These are phyloP conservation scores for Pichia manshurica DNA, from an alignment of 805 yeast species.

Conservation along the genomic window DNA sequence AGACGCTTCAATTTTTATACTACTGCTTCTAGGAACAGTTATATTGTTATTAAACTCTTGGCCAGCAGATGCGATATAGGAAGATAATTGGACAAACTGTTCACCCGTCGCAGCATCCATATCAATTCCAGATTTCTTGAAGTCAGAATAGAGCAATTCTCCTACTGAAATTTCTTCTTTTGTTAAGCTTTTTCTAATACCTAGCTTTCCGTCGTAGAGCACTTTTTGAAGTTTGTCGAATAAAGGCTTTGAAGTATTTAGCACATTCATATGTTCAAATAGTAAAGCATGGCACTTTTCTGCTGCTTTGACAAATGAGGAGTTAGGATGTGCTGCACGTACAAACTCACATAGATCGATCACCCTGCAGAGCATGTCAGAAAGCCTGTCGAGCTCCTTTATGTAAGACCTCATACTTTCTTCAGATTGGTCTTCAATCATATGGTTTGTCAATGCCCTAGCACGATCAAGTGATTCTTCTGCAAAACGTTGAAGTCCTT, in stretches of 20 bases:
- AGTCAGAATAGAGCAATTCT: constrained; percentile 70
- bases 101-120: constrained; percentile 60
- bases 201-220: constrained; percentile 33
- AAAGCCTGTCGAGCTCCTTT: constrained; percentile 68
- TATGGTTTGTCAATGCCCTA: constrained; percentile 49
- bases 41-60: constrained; percentile 63
- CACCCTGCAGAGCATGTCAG: constrained; percentile 86
- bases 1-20: constrained; percentile 25
- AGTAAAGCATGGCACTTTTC: constrained; percentile 81
- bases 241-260: constrained; percentile 77
- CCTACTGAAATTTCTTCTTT: constrained; percentile 83
- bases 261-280: constrained; percentile 89
- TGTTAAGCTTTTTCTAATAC: constrained; percentile 37
- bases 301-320: constrained; percentile 67
- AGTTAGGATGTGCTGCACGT: constrained; percentile 79
- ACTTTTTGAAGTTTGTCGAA: constrained; percentile 56
- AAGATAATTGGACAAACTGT: constrained; percentile 72
- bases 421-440: constrained; percentile 41
- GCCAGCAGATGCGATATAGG: constrained; percentile 73
- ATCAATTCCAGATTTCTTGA: constrained; percentile 83
- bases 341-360: constrained; percentile 92
- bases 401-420: constrained; percentile 48
- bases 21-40: constrained; percentile 24
- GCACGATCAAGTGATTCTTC: constrained; percentile 61
- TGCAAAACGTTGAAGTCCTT: constrained; percentile 66